These are phyloP conservation scores for Penstemon newberryi DNA, from an alignment of 257 asterid species.

Conservation along the genomic window DNA sequence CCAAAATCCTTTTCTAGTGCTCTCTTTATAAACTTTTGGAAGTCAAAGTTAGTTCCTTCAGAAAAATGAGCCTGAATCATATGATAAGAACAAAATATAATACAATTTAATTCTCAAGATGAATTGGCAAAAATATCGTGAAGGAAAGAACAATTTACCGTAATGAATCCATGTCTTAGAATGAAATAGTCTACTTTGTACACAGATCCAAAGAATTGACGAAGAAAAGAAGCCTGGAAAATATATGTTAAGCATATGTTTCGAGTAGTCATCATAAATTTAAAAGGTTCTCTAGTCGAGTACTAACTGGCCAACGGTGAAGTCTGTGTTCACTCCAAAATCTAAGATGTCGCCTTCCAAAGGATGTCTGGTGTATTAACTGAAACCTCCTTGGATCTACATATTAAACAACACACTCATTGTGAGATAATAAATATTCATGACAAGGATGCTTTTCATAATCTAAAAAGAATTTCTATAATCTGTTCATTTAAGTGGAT, in stretches of 20 bases:
- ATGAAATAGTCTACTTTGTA: conserved; percentile 63
- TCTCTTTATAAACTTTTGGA: conserved; percentile 61
- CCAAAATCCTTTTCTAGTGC: conserved; percentile 69
- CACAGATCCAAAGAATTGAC: conserved; percentile 68
- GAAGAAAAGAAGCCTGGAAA: conserved; percentile 62
- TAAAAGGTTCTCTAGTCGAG: background rate
- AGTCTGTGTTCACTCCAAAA: conserved; percentile 58
- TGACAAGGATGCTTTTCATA: background rate
- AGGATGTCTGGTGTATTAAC: conserved; percentile 68
- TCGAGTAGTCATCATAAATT: background rate
- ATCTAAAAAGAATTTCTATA: background rate
- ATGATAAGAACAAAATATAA: background rate
- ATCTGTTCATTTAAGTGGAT: background rate
- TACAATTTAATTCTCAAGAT: background rate
- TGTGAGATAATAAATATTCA: background rate
- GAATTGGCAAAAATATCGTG: background rate
- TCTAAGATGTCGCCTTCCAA: conserved; percentile 70
- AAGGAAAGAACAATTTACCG: conserved; percentile 36
- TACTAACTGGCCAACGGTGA: conserved; percentile 59
- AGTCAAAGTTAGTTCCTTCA: conserved; percentile 54
- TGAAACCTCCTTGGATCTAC: conserved; percentile 71
- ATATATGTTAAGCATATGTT: conserved; percentile 13
- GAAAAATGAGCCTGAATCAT: conserved; percentile 65
- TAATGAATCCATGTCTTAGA: conserved; percentile 75
- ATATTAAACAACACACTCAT: conserved; percentile 13